These are phyloP conservation scores for Cyclocybe cylindracea DNA, from an alignment of 768 basidiomycete genomes.

Conservation along the genomic window DNA sequence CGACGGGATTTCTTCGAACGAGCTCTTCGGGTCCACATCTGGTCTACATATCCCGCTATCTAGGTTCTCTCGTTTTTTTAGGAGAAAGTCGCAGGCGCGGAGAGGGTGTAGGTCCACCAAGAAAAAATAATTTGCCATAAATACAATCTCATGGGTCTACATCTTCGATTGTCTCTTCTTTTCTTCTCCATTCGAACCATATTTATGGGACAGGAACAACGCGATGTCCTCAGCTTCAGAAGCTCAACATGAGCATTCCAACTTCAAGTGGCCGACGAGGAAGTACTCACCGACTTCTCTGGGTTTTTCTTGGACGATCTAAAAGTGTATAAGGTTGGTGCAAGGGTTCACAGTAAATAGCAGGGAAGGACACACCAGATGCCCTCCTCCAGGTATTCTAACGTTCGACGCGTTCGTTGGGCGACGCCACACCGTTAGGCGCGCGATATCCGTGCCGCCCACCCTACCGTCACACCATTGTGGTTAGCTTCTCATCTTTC, in stretches of 20 bases:
- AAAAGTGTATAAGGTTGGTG: neutral
- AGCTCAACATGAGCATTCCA: neutral
- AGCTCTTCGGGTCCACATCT: too few species aligned
- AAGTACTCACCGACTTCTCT: conserved; percentile 19
- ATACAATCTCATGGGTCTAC: too few species aligned
- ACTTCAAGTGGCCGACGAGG: neutral
- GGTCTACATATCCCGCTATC: too few species aligned
- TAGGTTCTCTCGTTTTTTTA: too few species aligned
- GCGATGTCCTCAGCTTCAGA: conserved; percentile 19
- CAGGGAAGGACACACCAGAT: conserved; percentile 18
- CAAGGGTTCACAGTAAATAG: neutral
- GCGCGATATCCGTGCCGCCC: conserved; percentile 20
- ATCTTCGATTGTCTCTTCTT: too few species aligned
- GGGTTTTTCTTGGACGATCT: conserved; percentile 28
- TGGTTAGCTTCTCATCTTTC: neutral
- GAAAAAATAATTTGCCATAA: too few species aligned
- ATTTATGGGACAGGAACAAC: conserved; percentile 15
- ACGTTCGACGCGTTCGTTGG: conserved; percentile 24
- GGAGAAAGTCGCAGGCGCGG: too few species aligned
- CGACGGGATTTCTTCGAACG: too few species aligned
- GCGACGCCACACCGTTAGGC: conserved; percentile 23
- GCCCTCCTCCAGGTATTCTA: conserved; percentile 23
- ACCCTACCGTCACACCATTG: conserved; percentile 15
- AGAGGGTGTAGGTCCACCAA: too few species aligned
- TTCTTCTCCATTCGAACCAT: neutral